Percentiles rank a stretch among this genome's conserved stretches.
Conservation (phyloP, 2,329 filamentous ascomycete genomes). For the Ceratocystis cacaofunesta region DNA sequence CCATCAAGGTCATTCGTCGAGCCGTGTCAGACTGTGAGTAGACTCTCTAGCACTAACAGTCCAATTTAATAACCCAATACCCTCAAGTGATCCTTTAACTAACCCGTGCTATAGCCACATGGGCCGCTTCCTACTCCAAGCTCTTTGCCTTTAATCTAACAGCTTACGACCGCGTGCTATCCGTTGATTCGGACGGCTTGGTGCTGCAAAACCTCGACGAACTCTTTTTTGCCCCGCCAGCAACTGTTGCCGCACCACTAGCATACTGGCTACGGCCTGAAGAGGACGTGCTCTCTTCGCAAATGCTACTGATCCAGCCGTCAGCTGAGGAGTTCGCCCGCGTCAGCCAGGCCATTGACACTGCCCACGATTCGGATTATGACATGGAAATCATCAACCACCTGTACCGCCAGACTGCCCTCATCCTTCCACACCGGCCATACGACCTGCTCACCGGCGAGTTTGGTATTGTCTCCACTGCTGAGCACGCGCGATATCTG, state of each 20-base stretch:
- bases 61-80: not conserved
- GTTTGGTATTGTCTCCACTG: conserved; percentile 33
- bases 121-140: conserved; percentile 52
- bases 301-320: conserved; percentile 48
- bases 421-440: conserved; percentile 48
- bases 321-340: conserved; percentile 34
- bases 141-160: conserved; percentile 54
- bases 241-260: conserved; percentile 50
- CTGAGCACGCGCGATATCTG: conserved; percentile 31
- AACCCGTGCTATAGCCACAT: conserved; percentile 29
- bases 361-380: conserved; percentile 26
- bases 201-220: conserved; percentile 53
- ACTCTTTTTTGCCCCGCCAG: conserved; percentile 49
- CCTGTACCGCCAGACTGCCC: conserved; percentile 40
- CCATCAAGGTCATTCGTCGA: conserved; percentile 27
- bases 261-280: conserved; percentile 53
- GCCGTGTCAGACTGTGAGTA: conserved; percentile 26
- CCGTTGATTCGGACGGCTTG: conserved; percentile 47
- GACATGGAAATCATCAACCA: conserved; percentile 56
- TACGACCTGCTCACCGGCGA: conserved; percentile 48
- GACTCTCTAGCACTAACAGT: not conserved
- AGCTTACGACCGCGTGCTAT: conserved; percentile 36
- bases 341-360: conserved; percentile 21
- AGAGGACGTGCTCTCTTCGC: conserved; percentile 40
- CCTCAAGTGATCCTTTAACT: not conserved